Base-by-base conservation (phyloP, 441 rosid genomes). In the Raphanus hybrid region DNA sequence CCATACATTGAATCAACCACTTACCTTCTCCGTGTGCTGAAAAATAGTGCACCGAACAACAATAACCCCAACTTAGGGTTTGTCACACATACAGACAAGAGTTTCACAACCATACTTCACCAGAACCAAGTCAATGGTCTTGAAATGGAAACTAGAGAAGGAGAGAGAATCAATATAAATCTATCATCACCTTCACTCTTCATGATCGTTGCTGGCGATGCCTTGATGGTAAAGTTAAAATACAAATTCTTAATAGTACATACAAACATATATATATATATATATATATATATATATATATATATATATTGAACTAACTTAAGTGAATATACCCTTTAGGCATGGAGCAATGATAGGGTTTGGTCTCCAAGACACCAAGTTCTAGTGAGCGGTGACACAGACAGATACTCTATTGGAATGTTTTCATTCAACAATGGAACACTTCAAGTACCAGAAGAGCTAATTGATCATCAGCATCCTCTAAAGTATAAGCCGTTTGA, bases 71-170 rank as follows among this genome's bases (percentile, higher is more conserved):
- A 32, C 65, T 85, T 34, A 89, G 84, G 9, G 79, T 87, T 75
- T 26, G 79, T 39, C 60, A 89, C 80, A 69, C 94, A 89, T 54
- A 89, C 94, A 0, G 96, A 92, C 82, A 89, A 89, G 86, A 88
- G 88, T 83, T 89, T 90, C 86, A 75, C 82, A 27, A 84, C 92
- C 11, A 81, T 86, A 78, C 84, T 89, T 72, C 88, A 86, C 57
- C 87, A 87, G 57, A 76, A 87, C 71, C 86, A 85, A 64, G 80
- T 88, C 29, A 83, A 80, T 23, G 92, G 88, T 23, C 75, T 88
- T 23, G 84, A 85, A 80, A 70, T 85, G 3, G 76, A 82, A 75
- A 78, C 87, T 0, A 83, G 79, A 74, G 84, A 83, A 39, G 87
- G 88, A 61, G 78, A 78, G 20, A 75, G 87, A 83, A 76, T 84